phyloP scores from a whole-genome alignment of 208 protist species.

The Novymonas esmeraldas region DNA sequence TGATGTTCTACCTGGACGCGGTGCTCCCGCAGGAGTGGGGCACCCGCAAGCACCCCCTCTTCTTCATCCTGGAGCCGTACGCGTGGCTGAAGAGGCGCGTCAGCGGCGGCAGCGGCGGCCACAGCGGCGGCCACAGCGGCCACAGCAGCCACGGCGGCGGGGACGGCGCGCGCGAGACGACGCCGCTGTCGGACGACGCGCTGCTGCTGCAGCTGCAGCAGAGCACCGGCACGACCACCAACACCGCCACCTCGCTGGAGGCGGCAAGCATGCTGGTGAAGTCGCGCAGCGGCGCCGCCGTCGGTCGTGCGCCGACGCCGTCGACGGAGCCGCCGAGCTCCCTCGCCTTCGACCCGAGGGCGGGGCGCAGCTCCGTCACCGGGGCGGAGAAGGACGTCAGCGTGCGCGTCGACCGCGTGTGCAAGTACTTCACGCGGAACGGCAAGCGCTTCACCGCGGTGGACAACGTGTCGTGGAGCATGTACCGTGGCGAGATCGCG shows the following conservation, averaged over 20 bases:
- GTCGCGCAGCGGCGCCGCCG: too few relatives aligned
- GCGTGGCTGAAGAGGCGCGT: slow-evolving; percentile 12
- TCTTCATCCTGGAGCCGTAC: slow-evolving; percentile 53
- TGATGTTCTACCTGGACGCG: slow-evolving; percentile 67
- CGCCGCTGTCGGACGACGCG: not conserved
- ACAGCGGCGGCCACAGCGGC: not conserved
- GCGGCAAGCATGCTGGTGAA: too few relatives aligned
- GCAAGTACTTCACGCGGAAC: slow-evolving; percentile 38
- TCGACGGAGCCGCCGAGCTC: too few relatives aligned
- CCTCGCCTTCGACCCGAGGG: slow-evolving; percentile 22
- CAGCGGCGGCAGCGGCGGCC: not conserved
- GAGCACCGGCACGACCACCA: not conserved
- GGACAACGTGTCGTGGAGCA: slow-evolving; percentile 58
- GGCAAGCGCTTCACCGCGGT: slow-evolving; percentile 68
- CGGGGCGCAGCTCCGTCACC: slow-evolving; percentile 13
- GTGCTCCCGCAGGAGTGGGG: slow-evolving; percentile 73
- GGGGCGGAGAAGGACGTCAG: slow-evolving; percentile 45
- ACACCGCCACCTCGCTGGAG: not conserved
- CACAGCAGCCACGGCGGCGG: not conserved
- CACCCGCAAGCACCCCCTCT: slow-evolving; percentile 50
- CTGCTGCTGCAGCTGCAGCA: slow-evolving; percentile 3
- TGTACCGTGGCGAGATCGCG: slow-evolving; percentile 60
- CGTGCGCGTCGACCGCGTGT: slow-evolving; percentile 28
- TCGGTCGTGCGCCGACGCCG: too few relatives aligned
- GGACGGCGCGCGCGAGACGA: not conserved